These are phyloP conservation scores for Sicyos edulis DNA, from an alignment of 306 rosid species.

Conservation along the genomic window DNA sequence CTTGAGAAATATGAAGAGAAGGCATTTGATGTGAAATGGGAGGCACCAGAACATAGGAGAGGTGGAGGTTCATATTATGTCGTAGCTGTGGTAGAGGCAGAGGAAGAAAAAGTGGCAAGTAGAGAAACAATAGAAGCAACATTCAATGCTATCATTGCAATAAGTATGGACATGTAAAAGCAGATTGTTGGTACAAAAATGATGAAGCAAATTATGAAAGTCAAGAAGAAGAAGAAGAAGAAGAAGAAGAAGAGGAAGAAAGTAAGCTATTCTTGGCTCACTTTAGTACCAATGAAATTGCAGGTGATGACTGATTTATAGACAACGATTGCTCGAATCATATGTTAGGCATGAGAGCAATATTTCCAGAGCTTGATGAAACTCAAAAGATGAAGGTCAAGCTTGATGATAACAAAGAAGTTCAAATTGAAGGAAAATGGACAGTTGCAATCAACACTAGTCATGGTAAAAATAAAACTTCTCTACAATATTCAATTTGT, in stretches of 20 bases:
- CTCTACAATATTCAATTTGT: background rate
- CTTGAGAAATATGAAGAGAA: no score
- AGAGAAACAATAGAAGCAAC: background rate
- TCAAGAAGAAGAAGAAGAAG: background rate
- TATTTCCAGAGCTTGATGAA: background rate
- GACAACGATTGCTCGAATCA: conserved; percentile 17
- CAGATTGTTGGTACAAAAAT: background rate
- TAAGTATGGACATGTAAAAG: conserved; percentile 2
- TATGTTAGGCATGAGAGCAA: background rate
- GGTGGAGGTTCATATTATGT: no score
- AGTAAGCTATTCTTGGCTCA: background rate
- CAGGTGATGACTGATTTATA: conserved; percentile 5
- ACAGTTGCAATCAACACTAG: background rate
- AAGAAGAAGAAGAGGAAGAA: background rate
- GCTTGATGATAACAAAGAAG: background rate
- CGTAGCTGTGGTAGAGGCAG: background rate
- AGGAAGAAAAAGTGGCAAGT: no score
- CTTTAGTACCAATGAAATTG: background rate
- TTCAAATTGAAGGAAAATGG: background rate
- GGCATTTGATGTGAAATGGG: no score
- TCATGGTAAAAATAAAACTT: background rate
- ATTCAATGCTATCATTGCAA: background rate
- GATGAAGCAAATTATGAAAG: background rate
- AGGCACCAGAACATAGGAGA: no score
- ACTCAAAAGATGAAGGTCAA: background rate